Evolutionary conservation across 768 basidiomycete species (phyloP), one percentile per base, ranked within the genome.

Genomic region (Lentinula edodes): DNA sequence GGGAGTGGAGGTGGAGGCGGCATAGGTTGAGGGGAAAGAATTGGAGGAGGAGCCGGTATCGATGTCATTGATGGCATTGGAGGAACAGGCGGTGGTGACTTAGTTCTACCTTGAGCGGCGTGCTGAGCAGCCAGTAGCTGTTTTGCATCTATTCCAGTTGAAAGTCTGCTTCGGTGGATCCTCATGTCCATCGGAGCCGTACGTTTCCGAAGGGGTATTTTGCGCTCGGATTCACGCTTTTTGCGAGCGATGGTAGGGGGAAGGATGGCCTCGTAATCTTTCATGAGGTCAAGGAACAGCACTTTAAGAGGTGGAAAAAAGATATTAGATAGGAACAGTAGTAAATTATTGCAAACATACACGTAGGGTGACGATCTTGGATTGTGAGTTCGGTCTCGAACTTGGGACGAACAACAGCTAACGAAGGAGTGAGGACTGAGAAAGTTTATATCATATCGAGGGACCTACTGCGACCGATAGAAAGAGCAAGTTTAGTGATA

Each of bases 131-230:
- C 86, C 16, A 93, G 80, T 13, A 91, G 76, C 62, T 92, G 87
- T 63, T 84, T 80, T 2, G 85, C 76, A 63, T 93, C 89, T 3
- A 82, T 81, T 28, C 87, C 89, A 3, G 83, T 80, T 2, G 90
- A 88, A 58, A 96, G 84, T 60, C 82, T 82, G 65, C 85, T 84
- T 64, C 94, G 82, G 65, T 88, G 93, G 72, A 93, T 80, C 52
- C 94, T 88, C 86, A 95, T 89, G 71, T 97, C 95, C 51, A 95
- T 76, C 0, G 88, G 88, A 0, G 90, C 89, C 2, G 95, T 96
- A 58, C 91, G 90, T 69, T 95, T 95, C 45, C 94, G 82, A 23
- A 87, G 69, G 12, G 92, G 95, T 50, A 91, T 79, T 63, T 87
- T 91, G 51, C 95, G 87, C 65, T 92, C 93, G 0, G 91, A 88